Evolutionary conservation across 2,329 filamentous ascomycete species (phyloP).

Genomic region (Trichoderma sp.): DNA sequence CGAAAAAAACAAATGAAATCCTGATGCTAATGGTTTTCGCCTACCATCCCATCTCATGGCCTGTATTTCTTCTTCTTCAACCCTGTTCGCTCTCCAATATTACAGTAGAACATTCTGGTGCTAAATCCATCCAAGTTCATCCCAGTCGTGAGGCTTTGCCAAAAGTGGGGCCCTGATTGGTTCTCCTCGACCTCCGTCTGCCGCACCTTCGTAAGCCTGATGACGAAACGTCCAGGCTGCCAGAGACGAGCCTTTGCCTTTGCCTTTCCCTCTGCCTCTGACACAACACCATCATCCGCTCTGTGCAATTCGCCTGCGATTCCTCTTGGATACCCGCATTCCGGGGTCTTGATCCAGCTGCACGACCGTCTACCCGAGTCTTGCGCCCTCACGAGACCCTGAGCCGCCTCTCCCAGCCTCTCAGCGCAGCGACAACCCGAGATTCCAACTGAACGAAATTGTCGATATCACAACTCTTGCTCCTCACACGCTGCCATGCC

Average conservation of each 20-base stretch:
- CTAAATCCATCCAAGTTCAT: neutral
- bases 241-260: constrained; percentile 2
- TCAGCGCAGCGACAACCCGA: neutral
- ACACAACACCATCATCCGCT: neutral
- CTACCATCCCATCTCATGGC: neutral
- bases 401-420: neutral
- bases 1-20: neutral
- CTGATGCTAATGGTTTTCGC: rapidly evolving
- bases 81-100: neutral
- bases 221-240: constrained; percentile 19
- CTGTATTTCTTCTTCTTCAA: neutral
- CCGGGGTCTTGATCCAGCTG: neutral
- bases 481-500: constrained; percentile 26
- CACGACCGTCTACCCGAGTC: neutral
- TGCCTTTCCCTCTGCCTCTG: neutral
- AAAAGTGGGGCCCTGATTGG: constrained; percentile 10
- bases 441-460: neutral
- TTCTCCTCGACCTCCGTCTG: constrained; percentile 7
- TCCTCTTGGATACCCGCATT: neutral
- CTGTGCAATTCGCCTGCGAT: neutral
- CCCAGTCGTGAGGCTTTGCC: constrained; percentile 5
- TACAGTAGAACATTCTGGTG: neutral
- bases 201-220: constrained; percentile 19
- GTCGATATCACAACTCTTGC: neutral
- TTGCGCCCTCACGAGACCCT: neutral